Base-by-base conservation (phyloP, 2,329 filamentous ascomycete species). In the Cordyceps javanica region DNA sequence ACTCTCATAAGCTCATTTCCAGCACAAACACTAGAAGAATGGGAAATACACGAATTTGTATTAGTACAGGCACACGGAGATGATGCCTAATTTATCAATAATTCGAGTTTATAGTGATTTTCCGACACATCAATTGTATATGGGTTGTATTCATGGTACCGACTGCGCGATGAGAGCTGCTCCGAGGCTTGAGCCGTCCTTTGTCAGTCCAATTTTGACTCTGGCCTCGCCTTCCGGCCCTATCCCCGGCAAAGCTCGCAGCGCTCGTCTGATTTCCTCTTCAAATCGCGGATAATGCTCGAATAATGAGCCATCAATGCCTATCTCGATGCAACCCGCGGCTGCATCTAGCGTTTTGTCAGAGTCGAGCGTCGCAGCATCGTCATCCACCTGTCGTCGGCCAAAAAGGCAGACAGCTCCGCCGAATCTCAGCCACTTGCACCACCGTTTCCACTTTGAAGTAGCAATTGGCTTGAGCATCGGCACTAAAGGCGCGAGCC, bases 241-340 rank as follows among this genome's bases (percentile, higher is more conserved):
- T 62, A 90, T 81, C 58, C 81, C 76, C 11, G 79, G 74, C 34
- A 89, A 78, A 62, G 86, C 83, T 23, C 82, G 73, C 55, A 90
- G 70, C 11, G 86, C 85, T 64, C 83, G 79, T 11, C 87, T 76
- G 41, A 90, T 77, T 62, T 86, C 78, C 25, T 78, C 78, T 66
- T 89, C 85, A 63, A 89, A 90, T 48, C 78, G 78, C 6, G 87
- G 87, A 65, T 89, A 89, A 69, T 87, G 88, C 66, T 90, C 87
- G 2, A 89, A 85, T 48, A 90, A 71, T 60, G 81, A 86, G 41
- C 87, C 87, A 65, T 90, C 87, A 5, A 90, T 86, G 60, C 87
- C 87, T 57, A 90, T 77, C 63, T 90, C 87, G 38, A 75, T 68
- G 5, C 85, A 77, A 13, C 82, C 73, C 2, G 49, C 52, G 1